Conservation (phyloP, 2,329 filamentous ascomycete genomes). For the Uncinocarpus reesii region DNA sequence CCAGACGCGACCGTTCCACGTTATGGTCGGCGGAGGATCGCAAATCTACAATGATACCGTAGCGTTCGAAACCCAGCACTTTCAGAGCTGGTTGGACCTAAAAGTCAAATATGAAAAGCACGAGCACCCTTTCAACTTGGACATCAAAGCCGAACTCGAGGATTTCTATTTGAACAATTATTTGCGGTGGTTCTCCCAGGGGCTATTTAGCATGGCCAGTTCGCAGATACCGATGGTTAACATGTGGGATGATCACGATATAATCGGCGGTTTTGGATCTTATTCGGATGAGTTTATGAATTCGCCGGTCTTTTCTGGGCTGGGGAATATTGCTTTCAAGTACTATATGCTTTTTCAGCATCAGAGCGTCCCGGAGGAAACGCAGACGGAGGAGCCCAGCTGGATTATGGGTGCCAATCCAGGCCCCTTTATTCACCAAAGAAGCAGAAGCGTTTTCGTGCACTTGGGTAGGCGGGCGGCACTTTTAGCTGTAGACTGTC, state of each 20-base stretch:
- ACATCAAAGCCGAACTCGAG: slow-evolving; percentile 83
- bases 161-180: slow-evolving; percentile 81
- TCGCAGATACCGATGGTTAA: slow-evolving; percentile 98
- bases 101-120: slow-evolving; percentile 73
- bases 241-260: slow-evolving; percentile 92
- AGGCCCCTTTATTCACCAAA: slow-evolving; percentile 82
- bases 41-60: slow-evolving; percentile 92
- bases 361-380: slow-evolving; percentile 74
- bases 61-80: slow-evolving; percentile 61
- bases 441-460: slow-evolving; percentile 77
- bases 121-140: slow-evolving; percentile 61
- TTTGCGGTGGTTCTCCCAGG: slow-evolving; percentile 90
- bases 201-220: slow-evolving; percentile 82
- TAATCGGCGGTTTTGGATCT: slow-evolving; percentile 84
- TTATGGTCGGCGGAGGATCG: slow-evolving; percentile 95
- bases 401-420: slow-evolving; percentile 73
- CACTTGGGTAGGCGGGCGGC: slow-evolving; percentile 67
- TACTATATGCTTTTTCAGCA: slow-evolving; percentile 99
- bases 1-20: slow-evolving; percentile 85
- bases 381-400: slow-evolving; percentile 72
- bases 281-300: slow-evolving; percentile 89
- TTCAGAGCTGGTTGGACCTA: slow-evolving; percentile 74
- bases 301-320: slow-evolving; percentile 75
- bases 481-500: slow-evolving; percentile 78
- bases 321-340: slow-evolving; percentile 90